Conservation (phyloP, 1,284 basidiomycete genomes). For the Melampsora occidentalis region DNA sequence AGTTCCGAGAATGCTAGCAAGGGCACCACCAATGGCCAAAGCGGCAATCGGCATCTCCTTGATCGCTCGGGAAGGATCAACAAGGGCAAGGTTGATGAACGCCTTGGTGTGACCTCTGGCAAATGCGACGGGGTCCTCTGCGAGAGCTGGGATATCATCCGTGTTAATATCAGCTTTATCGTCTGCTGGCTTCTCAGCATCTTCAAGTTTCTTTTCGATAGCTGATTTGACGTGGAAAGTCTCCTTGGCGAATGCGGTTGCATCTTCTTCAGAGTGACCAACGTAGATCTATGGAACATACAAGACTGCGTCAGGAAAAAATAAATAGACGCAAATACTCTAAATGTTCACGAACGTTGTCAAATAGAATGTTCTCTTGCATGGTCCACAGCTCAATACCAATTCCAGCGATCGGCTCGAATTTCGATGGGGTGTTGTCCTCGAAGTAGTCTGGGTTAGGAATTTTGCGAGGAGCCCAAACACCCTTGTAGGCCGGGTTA, state of each 20-base stretch:
- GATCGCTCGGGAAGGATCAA: conserved; percentile 71
- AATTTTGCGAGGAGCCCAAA: conserved; percentile 89
- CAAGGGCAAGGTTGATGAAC: conserved; percentile 70
- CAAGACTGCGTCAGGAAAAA: background rate
- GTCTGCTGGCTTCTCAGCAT: conserved; percentile 53
- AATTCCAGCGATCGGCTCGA: conserved; percentile 67
- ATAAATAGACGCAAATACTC: background rate
- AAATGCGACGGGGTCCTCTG: conserved; percentile 69
- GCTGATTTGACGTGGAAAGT: conserved; percentile 78
- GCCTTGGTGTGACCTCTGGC: conserved; percentile 69
- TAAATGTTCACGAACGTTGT: conserved; percentile 46
- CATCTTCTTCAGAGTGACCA: conserved; percentile 78
- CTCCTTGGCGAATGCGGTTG: conserved; percentile 73
- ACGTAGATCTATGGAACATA: conserved; percentile 69
- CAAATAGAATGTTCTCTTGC: conserved; percentile 88
- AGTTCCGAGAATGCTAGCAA: conserved; percentile 71
- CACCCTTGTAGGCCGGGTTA: conserved; percentile 96
- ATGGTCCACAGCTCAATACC: conserved; percentile 98
- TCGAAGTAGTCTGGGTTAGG: conserved; percentile 89
- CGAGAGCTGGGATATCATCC: conserved; percentile 48
- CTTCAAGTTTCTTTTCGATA: conserved; percentile 55
- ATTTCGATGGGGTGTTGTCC: conserved; percentile 76
- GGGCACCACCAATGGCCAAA: conserved; percentile 66
- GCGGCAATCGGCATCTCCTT: conserved; percentile 79
- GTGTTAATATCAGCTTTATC: conserved; percentile 63